Evolutionary conservation across 371 early-diverging fungal species (phyloP).

Genomic region (Mortierella sp.): DNA sequence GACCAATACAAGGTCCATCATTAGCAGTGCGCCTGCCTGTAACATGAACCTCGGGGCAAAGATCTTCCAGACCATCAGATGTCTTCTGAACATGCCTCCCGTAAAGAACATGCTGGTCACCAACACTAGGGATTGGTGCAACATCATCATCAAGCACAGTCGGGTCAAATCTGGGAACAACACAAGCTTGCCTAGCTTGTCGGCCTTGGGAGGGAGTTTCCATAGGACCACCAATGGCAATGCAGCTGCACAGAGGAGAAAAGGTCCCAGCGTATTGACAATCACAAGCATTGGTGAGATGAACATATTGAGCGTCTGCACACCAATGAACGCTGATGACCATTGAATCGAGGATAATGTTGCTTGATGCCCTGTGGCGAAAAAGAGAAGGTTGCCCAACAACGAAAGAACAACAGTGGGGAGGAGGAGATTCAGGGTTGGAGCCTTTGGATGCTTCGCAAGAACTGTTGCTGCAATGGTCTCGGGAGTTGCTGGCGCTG

Average conservation of each 20-base stretch:
- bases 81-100: slow-evolving; percentile 77
- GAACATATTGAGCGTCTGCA: slow-evolving; percentile 74
- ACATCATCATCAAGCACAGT: slow-evolving; percentile 55
- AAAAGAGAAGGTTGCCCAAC: slow-evolving; percentile 79
- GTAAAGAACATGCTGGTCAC: slow-evolving; percentile 66
- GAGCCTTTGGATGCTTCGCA: slow-evolving; percentile 22
- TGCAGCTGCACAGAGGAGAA: slow-evolving; percentile 62
- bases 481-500: slow-evolving; percentile 10
- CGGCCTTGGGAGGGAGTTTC: slow-evolving; percentile 52
- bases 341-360: slow-evolving; percentile 90
- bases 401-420: slow-evolving; percentile 54
- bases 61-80: slow-evolving; percentile 96
- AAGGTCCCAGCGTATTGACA: slow-evolving; percentile 81
- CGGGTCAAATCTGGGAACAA: slow-evolving; percentile 47
- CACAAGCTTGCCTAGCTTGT: slow-evolving; percentile 56
- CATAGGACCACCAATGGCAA: slow-evolving; percentile 61
- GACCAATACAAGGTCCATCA: slow-evolving; percentile 56
- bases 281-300: slow-evolving; percentile 79
- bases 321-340: slow-evolving; percentile 88
- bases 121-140: slow-evolving; percentile 63
- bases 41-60: slow-evolving; percentile 93
- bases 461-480: slow-evolving; percentile 13
- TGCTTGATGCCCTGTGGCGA: slow-evolving; percentile 92
- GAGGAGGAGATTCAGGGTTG: slow-evolving; percentile 42
- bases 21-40: slow-evolving; percentile 59